Base-by-base conservation (phyloP, 148 eudicot genomes). In the Chenopodium album region DNA sequence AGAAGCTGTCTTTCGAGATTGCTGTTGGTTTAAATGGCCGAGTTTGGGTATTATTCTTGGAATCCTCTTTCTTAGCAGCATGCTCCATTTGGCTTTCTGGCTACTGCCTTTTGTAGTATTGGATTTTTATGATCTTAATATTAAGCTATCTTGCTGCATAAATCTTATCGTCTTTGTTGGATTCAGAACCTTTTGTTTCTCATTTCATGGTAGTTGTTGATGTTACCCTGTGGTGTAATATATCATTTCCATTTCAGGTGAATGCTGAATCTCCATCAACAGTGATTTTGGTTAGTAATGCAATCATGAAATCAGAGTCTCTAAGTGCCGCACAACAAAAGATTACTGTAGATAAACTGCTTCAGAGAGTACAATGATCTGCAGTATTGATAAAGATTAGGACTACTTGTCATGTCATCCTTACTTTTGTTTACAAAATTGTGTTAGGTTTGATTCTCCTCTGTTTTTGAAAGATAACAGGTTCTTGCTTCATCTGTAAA, bases 1-100 rank as follows among this genome's bases (percentile, higher is more conserved):
- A 94, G 89, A 94, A 92, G 87, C 89, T 97, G 62, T 88, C 97
- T 17, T 97, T 94, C 72, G 99, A 97, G 90, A 92, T 89, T 77
- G 99, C 99, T 5, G 92, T 92, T 80, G 98, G 99, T 76, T 79
- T 92, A 79, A 97, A 97, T 75, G 99, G 97, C 74, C 94, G 98
- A 82, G 92, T 97, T 83, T 97, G 98, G 99, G 99, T 96, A 92
- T 79, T 73, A 20, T 44, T 82, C 78, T 79, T 76, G 52, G 59
- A 26, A n/a, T 22, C 68, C 52, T 48, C 41, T 63, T 71, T 50
- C 22, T 56, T 59, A 4, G 23, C 3, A 70, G 29, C 81, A 50
- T 70, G n/a, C 23, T 10, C 72, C 14, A 13, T 46, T 44, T 37
- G 28, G 14, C 9, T 26, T 23, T 73, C n/a, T 71, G 19, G 16